Evolutionary conservation across 768 basidiomycete species (phyloP), one percentile per base, ranked within the genome.

Genomic region (Leucogyrophana mollusca): DNA sequence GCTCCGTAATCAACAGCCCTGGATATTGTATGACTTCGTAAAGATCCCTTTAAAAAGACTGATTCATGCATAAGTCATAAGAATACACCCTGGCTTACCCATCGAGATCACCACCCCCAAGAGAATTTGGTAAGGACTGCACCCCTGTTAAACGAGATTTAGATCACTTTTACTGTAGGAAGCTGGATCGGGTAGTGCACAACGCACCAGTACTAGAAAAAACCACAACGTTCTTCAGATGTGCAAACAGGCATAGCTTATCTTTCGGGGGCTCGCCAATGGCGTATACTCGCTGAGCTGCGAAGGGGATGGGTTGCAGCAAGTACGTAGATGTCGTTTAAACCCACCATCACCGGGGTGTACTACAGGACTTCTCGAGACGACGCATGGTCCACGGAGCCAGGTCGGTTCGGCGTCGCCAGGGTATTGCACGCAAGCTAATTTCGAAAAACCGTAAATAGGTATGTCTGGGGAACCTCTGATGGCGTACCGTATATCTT

Each of bases 31-130:
- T 80, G 17, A 90, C 66, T n/a, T 79, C 73, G 56, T 82, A 90
- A 24, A 73, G 56, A 52, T 90, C 87, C 3, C 87, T 87, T 53
- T 16, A 16, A 44, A 46, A 21, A 41, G 10, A 30, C 4, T 40
- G 34, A 38, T 49, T 32, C n/a, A 40, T 50, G 24, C 50, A 36
- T 35, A 4, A 34, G 27, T 38, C 16, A 35, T 38, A 40, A 32
- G 21, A 10, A 39, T 20, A 33, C 1, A 17, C 25, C n/a, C 27
- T 23, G 5, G 53, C 70, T 54, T 58, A 87, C 85, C 88, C 88
- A 46, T 90, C 88, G n/a, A 90, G 66, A 66, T 90, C 88, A 0
- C 88, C 88, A 27, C 87, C 87, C 9, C 77, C 83, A 13, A 90
- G 72, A 50, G 77, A 80, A 2, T 85, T 87, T 9, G 88, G 76